phyloP scores from a whole-genome alignment of 2,329 filamentous ascomycete species.

The Graphiopsis chlorocephala region DNA sequence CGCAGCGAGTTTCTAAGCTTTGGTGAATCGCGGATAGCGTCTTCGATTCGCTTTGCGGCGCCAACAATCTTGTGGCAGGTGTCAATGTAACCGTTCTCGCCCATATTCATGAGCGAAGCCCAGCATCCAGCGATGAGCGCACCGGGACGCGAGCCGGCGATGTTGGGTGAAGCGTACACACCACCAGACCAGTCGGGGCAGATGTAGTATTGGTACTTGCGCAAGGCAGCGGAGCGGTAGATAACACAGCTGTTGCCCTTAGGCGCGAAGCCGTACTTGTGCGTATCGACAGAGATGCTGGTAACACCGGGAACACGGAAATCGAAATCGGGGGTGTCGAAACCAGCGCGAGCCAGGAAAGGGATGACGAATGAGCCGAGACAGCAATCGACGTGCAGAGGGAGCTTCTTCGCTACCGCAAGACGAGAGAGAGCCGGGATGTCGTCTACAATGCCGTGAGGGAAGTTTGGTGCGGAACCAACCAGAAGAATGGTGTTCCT shows the following conservation, averaged over 20 bases:
- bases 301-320: slow-evolving; percentile 93
- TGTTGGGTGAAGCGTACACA: slow-evolving; percentile 89
- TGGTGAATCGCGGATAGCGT: slow-evolving; percentile 68
- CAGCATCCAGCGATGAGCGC: slow-evolving; percentile 95
- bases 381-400: slow-evolving; percentile 96
- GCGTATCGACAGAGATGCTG: slow-evolving; percentile 92
- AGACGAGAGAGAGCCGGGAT: slow-evolving; percentile 81
- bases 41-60: slow-evolving; percentile 75
- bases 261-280: slow-evolving; percentile 98
- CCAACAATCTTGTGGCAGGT: slow-evolving; percentile 87
- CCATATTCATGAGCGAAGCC: slow-evolving; percentile 84
- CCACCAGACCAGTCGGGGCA: slow-evolving; percentile 92
- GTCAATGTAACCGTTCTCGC: slow-evolving; percentile 82
- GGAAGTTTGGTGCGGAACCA: slow-evolving; percentile 94
- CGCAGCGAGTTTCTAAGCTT: slow-evolving; percentile 69
- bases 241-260: slow-evolving; percentile 94
- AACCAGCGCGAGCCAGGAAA: slow-evolving; percentile 88
- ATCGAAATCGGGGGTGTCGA: slow-evolving; percentile 83
- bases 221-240: slow-evolving; percentile 75
- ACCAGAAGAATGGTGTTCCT: slow-evolving; percentile 91
- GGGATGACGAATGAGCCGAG: slow-evolving; percentile 93
- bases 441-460: slow-evolving; percentile 96
- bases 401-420: slow-evolving; percentile 73
- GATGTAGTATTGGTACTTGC: slow-evolving; percentile 94
- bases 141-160: slow-evolving; percentile 87